phyloP scores from a whole-genome alignment of 306 rosid species.

The Ceratonia siliqua region DNA sequence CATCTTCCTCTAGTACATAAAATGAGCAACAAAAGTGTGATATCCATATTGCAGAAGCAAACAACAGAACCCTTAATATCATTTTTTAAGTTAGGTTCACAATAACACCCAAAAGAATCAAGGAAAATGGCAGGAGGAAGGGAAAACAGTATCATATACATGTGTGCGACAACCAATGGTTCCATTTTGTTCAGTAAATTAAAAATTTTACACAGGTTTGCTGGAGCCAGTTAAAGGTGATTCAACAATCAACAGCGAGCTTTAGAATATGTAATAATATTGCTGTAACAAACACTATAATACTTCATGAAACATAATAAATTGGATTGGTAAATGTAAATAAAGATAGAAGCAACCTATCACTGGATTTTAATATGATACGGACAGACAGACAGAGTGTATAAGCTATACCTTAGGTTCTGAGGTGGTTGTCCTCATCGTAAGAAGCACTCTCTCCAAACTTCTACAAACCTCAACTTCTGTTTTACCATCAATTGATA shows the following conservation, averaged over 20 bases:
- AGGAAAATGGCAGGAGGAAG: neutral
- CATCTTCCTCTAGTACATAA: neutral
- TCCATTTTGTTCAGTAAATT: slow-evolving; percentile 16
- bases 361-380: slow-evolving; percentile 25
- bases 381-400: slow-evolving; percentile 12
- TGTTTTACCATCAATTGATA: slow-evolving; percentile 89
- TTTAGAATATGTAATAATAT: neutral
- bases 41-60: neutral
- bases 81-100: neutral
- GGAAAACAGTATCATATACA: neutral
- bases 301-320: neutral
- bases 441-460: slow-evolving; percentile 91
- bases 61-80: neutral
- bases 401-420: slow-evolving; percentile 83
- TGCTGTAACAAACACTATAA: neutral
- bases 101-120: neutral
- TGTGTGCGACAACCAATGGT: neutral
- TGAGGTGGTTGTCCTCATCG: slow-evolving; percentile 85
- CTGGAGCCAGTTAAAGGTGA: neutral
- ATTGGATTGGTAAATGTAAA: neutral
- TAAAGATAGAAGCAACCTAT: slow-evolving; percentile 20
- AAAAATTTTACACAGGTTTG: neutral
- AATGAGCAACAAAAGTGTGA: neutral
- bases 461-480: slow-evolving; percentile 84
- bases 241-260: neutral